Conservation (phyloP, 179 eudicot species). For the Spergularia azorica region DNA sequence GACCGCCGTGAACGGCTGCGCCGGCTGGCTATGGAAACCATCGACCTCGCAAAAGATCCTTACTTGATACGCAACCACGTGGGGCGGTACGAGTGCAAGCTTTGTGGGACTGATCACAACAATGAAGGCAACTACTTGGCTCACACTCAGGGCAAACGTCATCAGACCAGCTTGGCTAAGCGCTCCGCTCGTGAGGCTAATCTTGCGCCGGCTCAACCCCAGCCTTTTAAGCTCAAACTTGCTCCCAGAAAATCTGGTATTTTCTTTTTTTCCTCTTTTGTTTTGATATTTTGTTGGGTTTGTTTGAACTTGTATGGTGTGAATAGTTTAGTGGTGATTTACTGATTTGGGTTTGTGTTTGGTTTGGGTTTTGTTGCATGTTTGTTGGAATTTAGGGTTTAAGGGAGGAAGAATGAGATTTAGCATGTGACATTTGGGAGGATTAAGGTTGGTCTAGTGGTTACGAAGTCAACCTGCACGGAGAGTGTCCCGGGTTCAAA, state of each 20-base stretch:
- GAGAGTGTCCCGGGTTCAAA: no score
- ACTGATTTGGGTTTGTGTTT: not conserved
- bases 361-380: not conserved
- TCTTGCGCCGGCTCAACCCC: conserved; percentile 92
- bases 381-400: not conserved
- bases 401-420: not conserved
- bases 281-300: not conserved
- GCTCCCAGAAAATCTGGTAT: conserved; percentile 53
- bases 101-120: conserved; percentile 87
- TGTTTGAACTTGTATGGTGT: not conserved
- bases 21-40: conserved; percentile 87
- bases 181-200: conserved; percentile 97
- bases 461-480: no score
- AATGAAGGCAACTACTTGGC: conserved; percentile 99
- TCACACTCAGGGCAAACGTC: conserved; percentile 95
- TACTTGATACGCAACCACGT: conserved; percentile 98
- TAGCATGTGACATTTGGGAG: no score
- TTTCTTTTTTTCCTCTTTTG: not conserved
- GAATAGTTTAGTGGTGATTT: not conserved
- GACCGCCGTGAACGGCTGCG: conserved; percentile 96
- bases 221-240: conserved; percentile 81
- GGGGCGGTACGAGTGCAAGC: conserved; percentile 94
- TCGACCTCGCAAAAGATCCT: conserved; percentile 96
- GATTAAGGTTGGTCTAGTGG: no score
- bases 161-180: conserved; percentile 95